Conservation (phyloP, 148 eudicot genomes). For the Rhododendron henanense region DNA sequence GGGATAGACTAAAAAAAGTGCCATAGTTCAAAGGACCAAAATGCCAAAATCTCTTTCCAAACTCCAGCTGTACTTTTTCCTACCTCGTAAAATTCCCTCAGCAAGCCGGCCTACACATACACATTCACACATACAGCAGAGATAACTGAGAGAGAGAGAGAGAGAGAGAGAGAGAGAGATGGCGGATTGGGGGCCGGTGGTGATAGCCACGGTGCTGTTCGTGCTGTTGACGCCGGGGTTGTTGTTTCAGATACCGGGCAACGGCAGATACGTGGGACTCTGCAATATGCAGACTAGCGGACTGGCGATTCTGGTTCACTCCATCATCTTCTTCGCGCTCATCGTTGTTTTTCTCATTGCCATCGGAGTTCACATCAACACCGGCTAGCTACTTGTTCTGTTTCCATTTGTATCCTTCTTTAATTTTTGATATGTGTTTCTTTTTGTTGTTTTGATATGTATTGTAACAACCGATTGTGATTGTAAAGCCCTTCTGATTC, state of each 20-base stretch:
- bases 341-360: conserved; percentile 45
- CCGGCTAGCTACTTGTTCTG: conserved; percentile 21
- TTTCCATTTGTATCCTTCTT: neutral
- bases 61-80: neutral
- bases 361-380: conserved; percentile 47
- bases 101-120: neutral
- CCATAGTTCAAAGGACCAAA: too few relatives aligned
- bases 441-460: neutral
- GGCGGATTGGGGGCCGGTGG: conserved; percentile 63
- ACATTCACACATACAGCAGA: neutral
- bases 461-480: neutral
- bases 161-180: conserved; percentile 16
- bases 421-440: neutral
- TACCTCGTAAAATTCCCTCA: too few relatives aligned
- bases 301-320: conserved; percentile 36
- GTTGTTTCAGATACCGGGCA: conserved; percentile 47
- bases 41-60: too few relatives aligned
- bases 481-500: neutral
- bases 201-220: conserved; percentile 47
- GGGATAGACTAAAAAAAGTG: too few relatives aligned
- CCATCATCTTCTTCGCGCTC: conserved; percentile 42
- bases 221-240: conserved; percentile 47
- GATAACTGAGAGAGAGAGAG: neutral
- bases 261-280: conserved; percentile 27
- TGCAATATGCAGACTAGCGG: conserved; percentile 46